Base-by-base conservation (phyloP, 768 basidiomycete species). In the Pulveroboletus sp. region DNA sequence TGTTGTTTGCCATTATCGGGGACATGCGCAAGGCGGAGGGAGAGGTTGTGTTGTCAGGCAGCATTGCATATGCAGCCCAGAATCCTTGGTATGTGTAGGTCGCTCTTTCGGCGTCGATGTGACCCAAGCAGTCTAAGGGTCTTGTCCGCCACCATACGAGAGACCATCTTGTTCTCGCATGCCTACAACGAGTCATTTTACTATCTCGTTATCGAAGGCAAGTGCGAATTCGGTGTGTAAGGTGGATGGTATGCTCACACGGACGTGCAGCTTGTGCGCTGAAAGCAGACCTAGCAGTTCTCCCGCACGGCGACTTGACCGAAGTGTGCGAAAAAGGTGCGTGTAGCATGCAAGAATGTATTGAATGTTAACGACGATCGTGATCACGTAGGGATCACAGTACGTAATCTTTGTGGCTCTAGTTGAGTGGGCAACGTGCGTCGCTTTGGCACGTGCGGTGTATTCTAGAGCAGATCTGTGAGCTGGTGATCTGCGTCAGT, bases 111-210 rank as follows among this genome's bases (percentile, higher is more conserved):
- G 16, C 5, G 5, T 16, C 4, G 17, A 16, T 10, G 6, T 58
- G 25, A 21, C 49, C 17, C 27, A 37, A 4, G 1, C 6, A 27
- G 21, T 11, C 5, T 24, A 88, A n/a, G 87, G 88, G 82, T 97
- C 37, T 77, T 94, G 66, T 91, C 90, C 2, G 82, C 90, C 0
- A 85, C 89, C 2, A 79, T 97, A 42, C 80, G 86, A 32, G 90
- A 93, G 36, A 98, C 97, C 60, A 97, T 98, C 51, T 62, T 90
- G 29, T 97, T 98, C 70, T 92, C 85, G 10, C 88, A 94, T 66
- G 78, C 84, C 56, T 97, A 86, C 52, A 93, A 97, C 43, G 85
- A 88, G 52, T 75, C 74, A 0, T 95, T 91, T 56, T 95, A 94
- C 57, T 78, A 88, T 45, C 61, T 84, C 14, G 91, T 94, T 5